Percentiles rank a stretch among this genome's conserved stretches.
Evolutionary conservation across 148 eudicot genomes (phyloP).

Genomic region (Rhododendron ovatum): DNA sequence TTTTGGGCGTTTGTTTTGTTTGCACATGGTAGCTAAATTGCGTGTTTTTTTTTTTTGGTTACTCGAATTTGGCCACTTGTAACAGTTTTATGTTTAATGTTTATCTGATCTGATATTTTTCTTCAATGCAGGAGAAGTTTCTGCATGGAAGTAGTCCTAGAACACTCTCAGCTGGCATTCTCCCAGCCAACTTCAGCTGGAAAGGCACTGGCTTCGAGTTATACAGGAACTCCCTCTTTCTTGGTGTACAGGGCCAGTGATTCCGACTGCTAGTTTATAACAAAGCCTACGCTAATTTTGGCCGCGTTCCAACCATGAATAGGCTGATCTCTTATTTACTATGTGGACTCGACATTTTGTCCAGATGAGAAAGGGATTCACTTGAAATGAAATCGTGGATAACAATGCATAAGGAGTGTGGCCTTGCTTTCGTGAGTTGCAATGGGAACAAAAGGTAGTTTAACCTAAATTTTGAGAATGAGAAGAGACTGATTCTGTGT

Average conservation of each 20-base stretch:
- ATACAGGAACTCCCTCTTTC: constrained; percentile 38
- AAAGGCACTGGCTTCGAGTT: constrained; percentile 40
- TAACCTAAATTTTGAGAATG: too few relatives aligned
- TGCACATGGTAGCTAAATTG: not conserved
- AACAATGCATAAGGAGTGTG: not conserved
- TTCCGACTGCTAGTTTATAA: not conserved
- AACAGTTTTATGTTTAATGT: not conserved
- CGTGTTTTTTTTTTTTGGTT: not conserved
- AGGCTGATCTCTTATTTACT: not conserved
- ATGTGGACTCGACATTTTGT: too few relatives aligned
- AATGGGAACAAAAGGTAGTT: not conserved
- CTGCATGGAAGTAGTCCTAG: constrained; percentile 19
- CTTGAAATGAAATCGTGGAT: not conserved
- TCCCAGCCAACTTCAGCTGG: constrained; percentile 60
- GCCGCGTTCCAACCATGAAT: not conserved
- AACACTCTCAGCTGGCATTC: constrained; percentile 45
- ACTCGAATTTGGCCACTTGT: not conserved
- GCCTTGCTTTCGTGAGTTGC: not conserved
- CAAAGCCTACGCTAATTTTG: not conserved
- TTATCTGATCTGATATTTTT: not conserved
- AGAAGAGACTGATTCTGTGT: too few relatives aligned
- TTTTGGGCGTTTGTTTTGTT: not conserved
- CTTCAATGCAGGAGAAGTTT: constrained; percentile 49
- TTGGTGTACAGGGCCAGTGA: constrained; percentile 49
- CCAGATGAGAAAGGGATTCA: too few relatives aligned